A percentile compares a stretch with the other conserved stretches of the same genome.
These are phyloP conservation scores for Marchantia paleacea DNA, from an alignment of 225 moss, liverwort and hornwort genomes.

Conservation along the genomic window DNA sequence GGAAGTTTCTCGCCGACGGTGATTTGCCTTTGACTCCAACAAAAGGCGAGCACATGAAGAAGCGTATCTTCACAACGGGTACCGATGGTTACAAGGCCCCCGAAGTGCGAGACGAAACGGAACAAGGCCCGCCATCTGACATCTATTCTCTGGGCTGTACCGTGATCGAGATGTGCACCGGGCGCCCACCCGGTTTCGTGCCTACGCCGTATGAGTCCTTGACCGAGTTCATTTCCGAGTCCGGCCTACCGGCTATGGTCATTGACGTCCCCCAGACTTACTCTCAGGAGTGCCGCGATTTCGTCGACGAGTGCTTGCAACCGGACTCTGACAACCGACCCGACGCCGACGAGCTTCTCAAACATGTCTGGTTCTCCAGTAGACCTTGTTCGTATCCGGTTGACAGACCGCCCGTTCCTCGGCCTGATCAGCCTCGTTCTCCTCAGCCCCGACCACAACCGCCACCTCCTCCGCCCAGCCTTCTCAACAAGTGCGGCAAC, in stretches of 20 bases:
- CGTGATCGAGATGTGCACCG: slow-evolving; percentile 43
- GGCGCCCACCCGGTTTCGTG: slow-evolving; percentile 12
- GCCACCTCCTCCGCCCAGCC: not conserved
- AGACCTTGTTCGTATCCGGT: slow-evolving; percentile 28
- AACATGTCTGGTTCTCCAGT: slow-evolving; percentile 26
- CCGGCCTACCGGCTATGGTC: not conserved
- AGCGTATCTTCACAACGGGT: slow-evolving; percentile 28
- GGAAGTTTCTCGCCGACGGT: slow-evolving; percentile 25
- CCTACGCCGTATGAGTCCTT: slow-evolving; percentile 9
- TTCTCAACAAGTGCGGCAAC: not conserved
- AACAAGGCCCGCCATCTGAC: slow-evolving; percentile 29
- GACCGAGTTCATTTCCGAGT: not conserved
- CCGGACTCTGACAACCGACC: slow-evolving; percentile 13
- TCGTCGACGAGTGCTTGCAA: slow-evolving; percentile 20
- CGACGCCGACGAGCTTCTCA: not conserved
- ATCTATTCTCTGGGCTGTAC: slow-evolving; percentile 42
- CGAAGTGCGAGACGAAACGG: slow-evolving; percentile 26
- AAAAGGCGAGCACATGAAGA: not conserved
- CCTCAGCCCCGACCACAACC: not conserved
- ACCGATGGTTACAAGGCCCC: slow-evolving; percentile 35
- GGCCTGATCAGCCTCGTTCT: not conserved
- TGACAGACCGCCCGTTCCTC: not conserved
- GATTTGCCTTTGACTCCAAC: slow-evolving; percentile 28
- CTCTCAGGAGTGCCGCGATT: slow-evolving; percentile 22
- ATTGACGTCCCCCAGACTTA: slow-evolving; percentile 22